Evolutionary conservation across 2,329 filamentous ascomycete species (phyloP).

Genomic region (Aureobasidium sp.): DNA sequence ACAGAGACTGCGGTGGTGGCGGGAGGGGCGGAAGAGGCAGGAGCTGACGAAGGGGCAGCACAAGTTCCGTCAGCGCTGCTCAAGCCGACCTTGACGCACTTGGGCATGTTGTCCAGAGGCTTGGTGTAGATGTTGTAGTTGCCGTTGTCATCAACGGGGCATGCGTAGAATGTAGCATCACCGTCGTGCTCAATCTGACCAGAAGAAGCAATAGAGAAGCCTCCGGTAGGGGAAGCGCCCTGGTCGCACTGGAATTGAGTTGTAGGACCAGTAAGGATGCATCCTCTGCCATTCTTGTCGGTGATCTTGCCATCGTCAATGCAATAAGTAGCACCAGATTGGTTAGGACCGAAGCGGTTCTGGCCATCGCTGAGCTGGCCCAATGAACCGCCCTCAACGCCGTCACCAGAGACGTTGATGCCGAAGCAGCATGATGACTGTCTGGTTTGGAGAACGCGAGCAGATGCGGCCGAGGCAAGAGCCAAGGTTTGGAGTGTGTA

Average conservation of each 20-base stretch:
- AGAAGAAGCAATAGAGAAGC: slow-evolving; percentile 47
- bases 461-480: slow-evolving; percentile 3
- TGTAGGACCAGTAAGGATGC: slow-evolving; percentile 49
- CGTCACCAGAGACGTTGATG: background rate
- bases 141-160: slow-evolving; percentile 43
- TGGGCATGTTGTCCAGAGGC: slow-evolving; percentile 13
- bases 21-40: background rate
- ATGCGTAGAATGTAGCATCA: slow-evolving; percentile 48
- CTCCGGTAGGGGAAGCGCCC: slow-evolving; percentile 35
- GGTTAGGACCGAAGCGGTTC: slow-evolving; percentile 40
- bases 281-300: slow-evolving; percentile 48
- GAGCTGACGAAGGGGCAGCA: background rate
- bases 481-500: slow-evolving; percentile 1
- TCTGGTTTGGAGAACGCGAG: background rate
- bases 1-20: background rate
- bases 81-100: slow-evolving; percentile 1
- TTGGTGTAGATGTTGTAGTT: slow-evolving; percentile 34
- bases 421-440: slow-evolving; percentile 7
- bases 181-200: slow-evolving; percentile 45
- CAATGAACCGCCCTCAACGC: slow-evolving; percentile 34
- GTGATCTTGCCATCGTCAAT: slow-evolving; percentile 44
- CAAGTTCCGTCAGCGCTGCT: slow-evolving; percentile 14
- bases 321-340: slow-evolving; percentile 38
- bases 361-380: slow-evolving; percentile 54
- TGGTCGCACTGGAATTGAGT: slow-evolving; percentile 52